Percentiles rank a stretch among this genome's conserved stretches.
Conservation (phyloP, 164 flowering plant genomes). For the Umbellularia californica region DNA sequence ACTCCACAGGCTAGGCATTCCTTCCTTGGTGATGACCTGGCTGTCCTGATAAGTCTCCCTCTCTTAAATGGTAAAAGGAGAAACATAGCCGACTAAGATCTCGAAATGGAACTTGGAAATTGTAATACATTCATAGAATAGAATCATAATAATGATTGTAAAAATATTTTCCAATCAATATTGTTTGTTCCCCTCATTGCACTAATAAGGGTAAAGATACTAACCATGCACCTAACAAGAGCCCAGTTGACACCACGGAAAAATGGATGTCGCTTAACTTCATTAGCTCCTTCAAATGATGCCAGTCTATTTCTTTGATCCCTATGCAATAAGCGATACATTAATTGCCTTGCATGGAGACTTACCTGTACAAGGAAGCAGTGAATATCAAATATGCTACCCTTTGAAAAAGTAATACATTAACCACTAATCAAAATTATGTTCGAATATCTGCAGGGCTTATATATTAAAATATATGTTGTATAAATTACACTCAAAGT, state of each 20-base stretch:
- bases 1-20: no score
- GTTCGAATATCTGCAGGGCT: not conserved
- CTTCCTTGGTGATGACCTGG: no score
- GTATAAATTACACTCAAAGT: not conserved
- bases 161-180: no score
- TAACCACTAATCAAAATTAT: not conserved
- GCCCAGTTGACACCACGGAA: conserved; percentile 95
- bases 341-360: conserved; percentile 68
- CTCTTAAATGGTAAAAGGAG: no score
- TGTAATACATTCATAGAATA: not conserved
- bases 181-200: not conserved
- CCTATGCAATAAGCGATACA: conserved; percentile 68
- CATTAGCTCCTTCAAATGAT: conserved; percentile 86
- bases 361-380: conserved; percentile 54
- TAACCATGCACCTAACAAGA: conserved; percentile 86
- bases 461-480: not conserved
- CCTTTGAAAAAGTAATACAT: not conserved
- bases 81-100: no score
- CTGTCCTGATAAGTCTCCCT: no score
- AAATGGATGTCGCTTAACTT: conserved; percentile 83
- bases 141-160: not conserved
- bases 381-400: not conserved
- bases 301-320: conserved; percentile 84
- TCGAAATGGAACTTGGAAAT: not conserved
- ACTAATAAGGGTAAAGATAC: conserved; percentile 7